Evolutionary conservation across 345 rosid species (phyloP), one percentile per base, ranked within the genome.

Genomic region (Cardiospermum halicacabum): DNA sequence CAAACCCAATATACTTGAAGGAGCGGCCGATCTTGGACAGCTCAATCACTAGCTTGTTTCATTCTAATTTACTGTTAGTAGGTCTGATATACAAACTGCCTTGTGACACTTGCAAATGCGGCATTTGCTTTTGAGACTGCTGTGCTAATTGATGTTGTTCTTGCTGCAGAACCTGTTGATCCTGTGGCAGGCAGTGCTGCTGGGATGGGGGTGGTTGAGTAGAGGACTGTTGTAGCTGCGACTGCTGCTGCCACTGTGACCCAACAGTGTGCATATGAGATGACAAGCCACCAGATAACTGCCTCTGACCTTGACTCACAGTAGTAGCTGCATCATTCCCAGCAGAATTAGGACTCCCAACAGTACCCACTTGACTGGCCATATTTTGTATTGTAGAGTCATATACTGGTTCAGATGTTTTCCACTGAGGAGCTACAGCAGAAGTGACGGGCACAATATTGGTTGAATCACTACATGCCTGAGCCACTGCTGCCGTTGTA

Each of bases 11-110:
- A n/a, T n/a, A 53, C 76, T 75, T 64, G 81, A 78, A 76, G 83
- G 75, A 74, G 64, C 73, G 69, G 77, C 77, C 39, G 79, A 82
- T 62, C 60, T 74, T 39, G 45, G 78, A 66, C 75, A 72, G 82
- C 78, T 74, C 78, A 65, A 67, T 74, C 74, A 78, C 58, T 51
- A 70, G 66, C 39, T 48, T 55, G 74, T 69, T 69, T 82, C 83
- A 87, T 79, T 86, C 97, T 82, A 78, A 74, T 75, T 85, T 76
- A 65, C 84, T 61, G 73, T 82, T 84, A 27, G 85, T 76, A 54
- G 89, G 85, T 75, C 83, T 80, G 66, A 79, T 69, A 77, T 72
- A 79, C 78, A 73, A 62, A 78, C 77, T 60, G 60, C 92, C 92
- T 69, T 84, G 84, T 34, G 73, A 82, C 73, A 83, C 75, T 69